Conservation (phyloP, 306 rosid genomes). For the Sechiopsis laciniata region DNA sequence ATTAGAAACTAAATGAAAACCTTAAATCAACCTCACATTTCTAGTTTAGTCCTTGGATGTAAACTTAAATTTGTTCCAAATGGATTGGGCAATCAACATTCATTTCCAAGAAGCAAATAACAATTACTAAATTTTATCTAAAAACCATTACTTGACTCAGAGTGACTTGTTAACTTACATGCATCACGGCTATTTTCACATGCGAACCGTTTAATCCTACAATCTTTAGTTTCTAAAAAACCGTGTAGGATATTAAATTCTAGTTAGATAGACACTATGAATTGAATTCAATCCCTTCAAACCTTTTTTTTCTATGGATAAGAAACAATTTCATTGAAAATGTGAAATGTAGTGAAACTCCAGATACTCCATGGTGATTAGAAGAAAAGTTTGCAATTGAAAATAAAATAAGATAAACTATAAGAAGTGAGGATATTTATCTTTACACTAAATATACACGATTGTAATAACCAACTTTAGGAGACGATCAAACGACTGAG, state of each 20-base stretch:
- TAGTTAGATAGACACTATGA: neutral
- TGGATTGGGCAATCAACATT: neutral
- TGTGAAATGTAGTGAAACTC: too few species aligned
- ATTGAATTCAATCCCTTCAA: neutral
- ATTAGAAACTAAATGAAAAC: slow-evolving; percentile 1
- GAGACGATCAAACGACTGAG: too few species aligned
- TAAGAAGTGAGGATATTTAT: too few species aligned
- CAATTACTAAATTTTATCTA: neutral
- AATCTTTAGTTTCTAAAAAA: neutral
- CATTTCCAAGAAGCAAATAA: neutral
- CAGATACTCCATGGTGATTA: too few species aligned
- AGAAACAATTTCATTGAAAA: too few species aligned
- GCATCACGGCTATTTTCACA: neutral
- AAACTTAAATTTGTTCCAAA: neutral
- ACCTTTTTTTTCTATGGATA: too few species aligned
- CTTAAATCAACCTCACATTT: neutral
- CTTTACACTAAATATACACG: too few species aligned
- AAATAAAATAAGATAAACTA: too few species aligned
- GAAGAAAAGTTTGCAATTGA: too few species aligned
- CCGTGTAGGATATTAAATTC: too few species aligned
- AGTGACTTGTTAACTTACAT: neutral
- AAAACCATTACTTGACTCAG: neutral
- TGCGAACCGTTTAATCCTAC: neutral
- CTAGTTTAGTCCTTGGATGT: neutral
- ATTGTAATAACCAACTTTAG: too few species aligned